phyloP scores from a whole-genome alignment of 169 alveolate genomes.

The Theileria orientalis region DNA sequence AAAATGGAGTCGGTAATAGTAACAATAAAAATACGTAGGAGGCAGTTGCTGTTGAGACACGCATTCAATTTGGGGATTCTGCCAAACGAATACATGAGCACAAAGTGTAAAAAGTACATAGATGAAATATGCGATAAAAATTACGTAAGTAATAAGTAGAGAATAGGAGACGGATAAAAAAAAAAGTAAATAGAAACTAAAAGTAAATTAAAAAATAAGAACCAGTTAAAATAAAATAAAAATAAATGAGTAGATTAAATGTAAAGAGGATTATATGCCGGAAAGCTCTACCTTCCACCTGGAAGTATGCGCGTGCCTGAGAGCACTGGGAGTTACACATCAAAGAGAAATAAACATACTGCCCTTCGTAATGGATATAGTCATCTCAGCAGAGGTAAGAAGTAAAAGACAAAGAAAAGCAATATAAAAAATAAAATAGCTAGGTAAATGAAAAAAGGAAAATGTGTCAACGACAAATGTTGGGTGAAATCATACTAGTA shows the following conservation, averaged over 20 bases:
- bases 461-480: not conserved
- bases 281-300: constrained; percentile 80
- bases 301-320: constrained; percentile 74
- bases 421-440: too few species aligned
- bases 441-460: too few species aligned
- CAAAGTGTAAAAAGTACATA: constrained; percentile 6
- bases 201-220: not conserved
- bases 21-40: constrained; percentile 7
- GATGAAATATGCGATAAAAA: constrained; percentile 58
- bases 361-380: constrained; percentile 79
- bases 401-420: too few species aligned
- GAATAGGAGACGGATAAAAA: not conserved
- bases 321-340: constrained; percentile 73
- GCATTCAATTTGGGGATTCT: constrained; percentile 50
- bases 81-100: constrained; percentile 28
- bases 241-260: not conserved
- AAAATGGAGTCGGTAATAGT: too few species aligned
- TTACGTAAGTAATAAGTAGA: constrained; percentile 29
- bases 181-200: not conserved
- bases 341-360: constrained; percentile 70
- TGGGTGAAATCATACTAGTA: not conserved
- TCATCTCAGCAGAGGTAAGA: constrained; percentile 68
- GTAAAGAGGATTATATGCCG: constrained; percentile 65
- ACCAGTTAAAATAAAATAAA: not conserved
- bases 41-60: constrained; percentile 54